Percentiles rank a stretch among this genome's conserved stretches.
These are phyloP conservation scores for Quercus alba DNA, from an alignment of 306 rosid species.

Conservation along the genomic window DNA sequence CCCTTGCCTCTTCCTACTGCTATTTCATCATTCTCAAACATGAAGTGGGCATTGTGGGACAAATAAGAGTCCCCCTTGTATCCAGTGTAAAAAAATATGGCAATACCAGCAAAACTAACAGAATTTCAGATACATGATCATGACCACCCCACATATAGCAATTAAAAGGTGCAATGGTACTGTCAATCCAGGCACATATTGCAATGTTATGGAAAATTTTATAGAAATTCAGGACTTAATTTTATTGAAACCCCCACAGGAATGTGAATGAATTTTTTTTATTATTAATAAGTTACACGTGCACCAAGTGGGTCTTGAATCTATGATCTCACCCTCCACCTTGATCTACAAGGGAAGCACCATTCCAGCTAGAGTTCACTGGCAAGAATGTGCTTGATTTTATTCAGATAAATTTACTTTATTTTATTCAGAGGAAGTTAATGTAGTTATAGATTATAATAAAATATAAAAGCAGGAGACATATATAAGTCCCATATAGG, in stretches of 20 bases:
- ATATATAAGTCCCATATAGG: neutral
- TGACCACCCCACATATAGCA: neutral
- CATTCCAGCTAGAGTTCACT: too few species aligned
- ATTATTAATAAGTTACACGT: too few species aligned
- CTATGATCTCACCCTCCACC: too few species aligned
- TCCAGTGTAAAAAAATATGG: neutral
- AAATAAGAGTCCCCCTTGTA: neutral
- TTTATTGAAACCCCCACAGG: neutral
- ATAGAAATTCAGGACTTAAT: neutral
- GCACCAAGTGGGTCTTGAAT: too few species aligned
- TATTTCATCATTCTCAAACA: neutral
- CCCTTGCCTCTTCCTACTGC: neutral
- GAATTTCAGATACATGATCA: neutral
- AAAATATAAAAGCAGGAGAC: neutral
- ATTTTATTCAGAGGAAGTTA: neutral
- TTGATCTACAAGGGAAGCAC: too few species aligned
- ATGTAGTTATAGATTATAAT: neutral
- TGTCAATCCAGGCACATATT: neutral
- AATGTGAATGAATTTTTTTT: neutral
- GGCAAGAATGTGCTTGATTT: neutral
- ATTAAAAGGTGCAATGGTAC: neutral
- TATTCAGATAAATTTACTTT: neutral
- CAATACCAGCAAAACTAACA: neutral
- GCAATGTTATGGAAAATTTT: neutral
- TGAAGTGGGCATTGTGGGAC: neutral